A percentile compares a stretch with the other conserved stretches of the same genome.
phyloP scores from a whole-genome alignment of 495 filamentous ascomycete genomes.

The Penicillium bovifimosum region DNA sequence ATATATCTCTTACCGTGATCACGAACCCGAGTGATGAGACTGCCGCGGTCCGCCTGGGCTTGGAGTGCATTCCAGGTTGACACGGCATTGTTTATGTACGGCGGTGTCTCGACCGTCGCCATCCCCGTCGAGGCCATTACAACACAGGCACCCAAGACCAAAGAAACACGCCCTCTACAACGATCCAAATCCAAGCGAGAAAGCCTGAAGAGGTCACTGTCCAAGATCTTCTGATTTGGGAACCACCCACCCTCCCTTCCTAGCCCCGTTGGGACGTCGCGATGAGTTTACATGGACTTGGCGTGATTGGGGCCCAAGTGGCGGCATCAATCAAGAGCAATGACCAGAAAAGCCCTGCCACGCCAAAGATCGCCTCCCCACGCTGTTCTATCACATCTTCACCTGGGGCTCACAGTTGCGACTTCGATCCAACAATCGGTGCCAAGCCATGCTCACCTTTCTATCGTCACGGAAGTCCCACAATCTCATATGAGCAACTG shows the following conservation, averaged over 20 bases:
- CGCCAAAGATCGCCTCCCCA: constrained; percentile 10
- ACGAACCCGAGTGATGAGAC: constrained; percentile 16
- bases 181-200: constrained; percentile 6
- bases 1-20: constrained; percentile 3
- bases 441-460: constrained; percentile 55
- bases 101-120: constrained; percentile 16
- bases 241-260: background rate
- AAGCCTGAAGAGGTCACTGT: constrained; percentile 12
- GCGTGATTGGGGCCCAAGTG: constrained; percentile 31
- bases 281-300: constrained; percentile 29
- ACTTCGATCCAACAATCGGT: constrained; percentile 39
- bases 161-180: background rate
- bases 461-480: constrained; percentile 50
- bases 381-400: constrained; percentile 18
- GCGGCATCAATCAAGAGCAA: constrained; percentile 24
- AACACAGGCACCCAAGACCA: constrained; percentile 6
- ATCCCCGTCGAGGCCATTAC: constrained; percentile 16
- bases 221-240: constrained; percentile 11
- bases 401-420: constrained; percentile 16
- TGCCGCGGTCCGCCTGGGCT: constrained; percentile 17
- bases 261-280: background rate
- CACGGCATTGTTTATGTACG: constrained; percentile 28
- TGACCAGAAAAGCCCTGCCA: constrained; percentile 17
- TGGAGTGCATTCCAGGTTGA: constrained; percentile 28
- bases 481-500: constrained; percentile 42